These are phyloP conservation scores for Phlebiopsis flavidoalba DNA, from an alignment of 768 basidiomycete genomes.

Conservation along the genomic window DNA sequence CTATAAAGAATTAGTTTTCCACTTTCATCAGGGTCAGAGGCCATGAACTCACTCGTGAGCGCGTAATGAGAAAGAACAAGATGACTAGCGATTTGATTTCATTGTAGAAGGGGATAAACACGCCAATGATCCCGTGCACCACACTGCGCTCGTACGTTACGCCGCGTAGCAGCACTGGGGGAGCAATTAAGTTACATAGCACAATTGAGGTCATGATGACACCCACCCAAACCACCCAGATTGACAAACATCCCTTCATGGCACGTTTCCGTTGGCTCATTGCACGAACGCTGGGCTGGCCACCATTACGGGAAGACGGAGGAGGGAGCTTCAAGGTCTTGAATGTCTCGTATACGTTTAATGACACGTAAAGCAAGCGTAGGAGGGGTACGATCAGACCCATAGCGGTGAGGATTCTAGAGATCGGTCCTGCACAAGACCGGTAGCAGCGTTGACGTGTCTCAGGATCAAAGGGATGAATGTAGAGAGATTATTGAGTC, in stretches of 20 bases:
- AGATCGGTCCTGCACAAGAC: neutral
- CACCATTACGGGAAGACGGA: conserved; percentile 46
- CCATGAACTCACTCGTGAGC: conserved; percentile 52
- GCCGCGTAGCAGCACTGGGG: conserved; percentile 58
- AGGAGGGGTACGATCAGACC: conserved; percentile 63
- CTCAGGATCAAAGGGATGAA: too few species aligned
- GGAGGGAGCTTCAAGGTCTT: conserved; percentile 72
- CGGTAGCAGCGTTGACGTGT: conserved; percentile 1
- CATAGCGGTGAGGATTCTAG: conserved; percentile 37
- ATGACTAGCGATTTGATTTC: conserved; percentile 73
- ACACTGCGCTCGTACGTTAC: conserved; percentile 64
- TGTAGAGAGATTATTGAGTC: too few species aligned
- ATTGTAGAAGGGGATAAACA: conserved; percentile 80
- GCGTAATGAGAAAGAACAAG: conserved; percentile 70
- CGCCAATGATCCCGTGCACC: conserved; percentile 54
- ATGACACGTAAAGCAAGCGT: conserved; percentile 63
- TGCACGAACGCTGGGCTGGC: conserved; percentile 61
- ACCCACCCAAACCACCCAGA: conserved; percentile 85
- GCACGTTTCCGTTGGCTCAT: conserved; percentile 73
- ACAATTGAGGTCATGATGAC: neutral
- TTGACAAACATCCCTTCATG: conserved; percentile 79
- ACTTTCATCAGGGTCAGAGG: neutral
- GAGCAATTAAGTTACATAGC: conserved; percentile 5
- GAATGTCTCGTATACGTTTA: conserved; percentile 82
- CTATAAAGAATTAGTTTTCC: conserved; percentile 30